phyloP scores from a whole-genome alignment of 768 basidiomycete species.

The Psilocybe subaeruginosa region DNA sequence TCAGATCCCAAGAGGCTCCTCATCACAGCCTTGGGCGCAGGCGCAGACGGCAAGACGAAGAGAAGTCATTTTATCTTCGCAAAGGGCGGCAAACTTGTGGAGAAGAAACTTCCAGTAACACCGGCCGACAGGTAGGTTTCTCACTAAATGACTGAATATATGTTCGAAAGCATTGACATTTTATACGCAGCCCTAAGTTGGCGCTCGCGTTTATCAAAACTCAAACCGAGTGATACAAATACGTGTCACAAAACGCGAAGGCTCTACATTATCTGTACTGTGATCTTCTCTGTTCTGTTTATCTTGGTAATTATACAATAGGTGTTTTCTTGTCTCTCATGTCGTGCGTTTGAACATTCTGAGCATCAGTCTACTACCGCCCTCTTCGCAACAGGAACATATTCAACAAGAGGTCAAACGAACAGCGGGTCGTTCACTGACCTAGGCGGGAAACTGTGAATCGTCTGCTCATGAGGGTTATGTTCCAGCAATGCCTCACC shows the following conservation, averaged over 20 bases:
- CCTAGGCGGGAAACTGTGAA: not conserved
- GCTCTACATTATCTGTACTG: conserved; percentile 2
- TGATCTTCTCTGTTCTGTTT: conserved; percentile 9
- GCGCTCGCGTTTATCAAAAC: conserved; percentile 73
- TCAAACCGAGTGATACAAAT: conserved; percentile 18
- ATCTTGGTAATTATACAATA: conserved; percentile 18
- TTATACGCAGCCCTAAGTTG: conserved; percentile 51
- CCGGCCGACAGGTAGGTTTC: conserved; percentile 73
- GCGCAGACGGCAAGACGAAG: conserved; percentile 79
- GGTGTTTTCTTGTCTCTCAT: not conserved
- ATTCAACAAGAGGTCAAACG: not conserved
- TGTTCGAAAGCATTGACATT: not conserved
- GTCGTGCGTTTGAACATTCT: not conserved
- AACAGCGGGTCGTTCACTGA: not conserved
- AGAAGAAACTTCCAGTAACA: conserved; percentile 85
- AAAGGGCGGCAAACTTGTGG: conserved; percentile 87
- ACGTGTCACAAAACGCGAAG: not conserved
- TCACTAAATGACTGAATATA: not conserved
- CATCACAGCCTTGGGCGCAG: conserved; percentile 83
- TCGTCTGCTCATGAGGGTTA: not conserved
- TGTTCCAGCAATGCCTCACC: conserved; percentile 3
- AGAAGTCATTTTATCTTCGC: conserved; percentile 94
- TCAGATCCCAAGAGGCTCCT: conserved; percentile 87
- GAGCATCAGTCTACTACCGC: not conserved
- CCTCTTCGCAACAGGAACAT: not conserved